Conservation (phyloP, 331 rosid species). For the Pyracantha coccinea region DNA sequence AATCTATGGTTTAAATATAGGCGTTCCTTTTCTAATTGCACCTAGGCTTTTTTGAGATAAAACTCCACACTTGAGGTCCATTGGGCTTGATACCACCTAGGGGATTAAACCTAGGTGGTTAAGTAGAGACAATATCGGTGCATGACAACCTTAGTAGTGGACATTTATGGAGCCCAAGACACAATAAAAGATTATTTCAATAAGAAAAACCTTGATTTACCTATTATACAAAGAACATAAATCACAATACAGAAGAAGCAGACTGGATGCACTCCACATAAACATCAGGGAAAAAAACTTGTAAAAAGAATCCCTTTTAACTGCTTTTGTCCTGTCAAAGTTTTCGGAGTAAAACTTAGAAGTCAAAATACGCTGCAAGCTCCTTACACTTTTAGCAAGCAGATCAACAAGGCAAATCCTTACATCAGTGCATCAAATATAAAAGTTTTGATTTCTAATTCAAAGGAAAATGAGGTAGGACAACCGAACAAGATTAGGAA, state of each 20-base stretch:
- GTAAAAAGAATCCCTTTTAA: background rate
- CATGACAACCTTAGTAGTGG: too few relatives aligned
- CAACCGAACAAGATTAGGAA: too few relatives aligned
- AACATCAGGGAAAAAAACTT: background rate
- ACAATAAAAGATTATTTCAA: background rate
- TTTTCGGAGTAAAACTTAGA: background rate
- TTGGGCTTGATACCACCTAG: too few relatives aligned
- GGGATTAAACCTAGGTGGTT: too few relatives aligned
- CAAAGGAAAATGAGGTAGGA: too few relatives aligned
- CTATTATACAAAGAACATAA: background rate
- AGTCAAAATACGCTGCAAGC: background rate
- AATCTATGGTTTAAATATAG: too few relatives aligned
- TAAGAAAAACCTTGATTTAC: background rate
- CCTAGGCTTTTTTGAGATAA: too few relatives aligned
- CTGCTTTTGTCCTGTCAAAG: background rate
- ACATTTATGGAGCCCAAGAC: too few relatives aligned
- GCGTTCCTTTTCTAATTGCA: too few relatives aligned
- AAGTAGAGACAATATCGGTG: too few relatives aligned
- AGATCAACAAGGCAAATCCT: background rate
- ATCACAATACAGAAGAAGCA: background rate
- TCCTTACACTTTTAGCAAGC: background rate
- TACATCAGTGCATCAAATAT: background rate
- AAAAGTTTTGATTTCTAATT: constrained; percentile 1
- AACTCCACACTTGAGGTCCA: too few relatives aligned
- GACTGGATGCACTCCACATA: background rate